These are phyloP conservation scores for Powellomyces hirtus DNA, from an alignment of 192 early-diverging fungal genomes.

Conservation along the genomic window DNA sequence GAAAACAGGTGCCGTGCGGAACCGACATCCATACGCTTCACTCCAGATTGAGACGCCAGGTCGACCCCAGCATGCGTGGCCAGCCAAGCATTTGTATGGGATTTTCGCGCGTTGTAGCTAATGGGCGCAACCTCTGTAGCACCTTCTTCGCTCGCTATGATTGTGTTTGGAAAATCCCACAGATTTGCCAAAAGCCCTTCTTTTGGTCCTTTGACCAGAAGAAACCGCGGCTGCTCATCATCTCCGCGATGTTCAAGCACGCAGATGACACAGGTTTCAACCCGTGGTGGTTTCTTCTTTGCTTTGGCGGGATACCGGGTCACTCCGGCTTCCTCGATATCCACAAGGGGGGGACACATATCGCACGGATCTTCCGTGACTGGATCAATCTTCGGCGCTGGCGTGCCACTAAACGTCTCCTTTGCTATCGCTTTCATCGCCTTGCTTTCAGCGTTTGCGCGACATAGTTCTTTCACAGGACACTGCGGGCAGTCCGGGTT, in stretches of 20 bases:
- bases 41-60: neutral
- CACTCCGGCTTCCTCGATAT: conserved; percentile 32
- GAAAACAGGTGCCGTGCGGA: conserved; percentile 65
- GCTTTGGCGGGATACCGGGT: conserved; percentile 58
- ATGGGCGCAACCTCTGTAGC: conserved; percentile 3
- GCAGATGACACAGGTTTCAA: conserved; percentile 57
- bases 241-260: conserved; percentile 44
- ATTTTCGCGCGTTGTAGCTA: conserved; percentile 1
- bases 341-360: conserved; percentile 33
- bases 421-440: neutral
- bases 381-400: too few relatives aligned
- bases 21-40: conserved; percentile 45
- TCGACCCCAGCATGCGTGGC: neutral
- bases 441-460: conserved; percentile 51
- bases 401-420: conserved; percentile 4
- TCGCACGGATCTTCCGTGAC: conserved; percentile 30
- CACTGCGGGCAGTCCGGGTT: conserved; percentile 63
- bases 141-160: conserved; percentile 27
- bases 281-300: conserved; percentile 55
- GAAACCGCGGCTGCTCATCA: conserved; percentile 35
- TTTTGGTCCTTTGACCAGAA: conserved; percentile 57
- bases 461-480: conserved; percentile 58
- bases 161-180: conserved; percentile 69
- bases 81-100: conserved; percentile 1
- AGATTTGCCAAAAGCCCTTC: conserved; percentile 66